These are phyloP conservation scores for Hericium alpestre DNA, from an alignment of 768 basidiomycete genomes.

Conservation along the genomic window DNA sequence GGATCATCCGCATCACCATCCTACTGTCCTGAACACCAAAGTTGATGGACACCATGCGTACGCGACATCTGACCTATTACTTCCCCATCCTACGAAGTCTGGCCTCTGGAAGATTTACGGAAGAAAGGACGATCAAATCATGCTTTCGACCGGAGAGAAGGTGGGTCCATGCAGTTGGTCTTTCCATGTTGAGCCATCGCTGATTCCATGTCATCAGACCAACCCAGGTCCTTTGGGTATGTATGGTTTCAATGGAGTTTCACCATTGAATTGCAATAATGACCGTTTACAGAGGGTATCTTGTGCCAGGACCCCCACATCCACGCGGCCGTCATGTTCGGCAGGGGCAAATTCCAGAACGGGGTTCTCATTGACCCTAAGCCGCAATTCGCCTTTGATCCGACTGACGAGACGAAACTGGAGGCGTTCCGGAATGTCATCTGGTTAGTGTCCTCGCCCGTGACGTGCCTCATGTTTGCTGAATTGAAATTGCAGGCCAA, in stretches of 20 bases:
- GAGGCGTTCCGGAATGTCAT: constrained; percentile 16
- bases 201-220: constrained; percentile 11
- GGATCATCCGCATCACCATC: constrained; percentile 14
- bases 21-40: constrained; percentile 22
- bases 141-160: constrained; percentile 23
- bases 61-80: constrained; percentile 32
- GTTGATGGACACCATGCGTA: constrained; percentile 29
- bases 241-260: constrained; percentile 29
- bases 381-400: constrained; percentile 16
- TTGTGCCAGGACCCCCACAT: constrained; percentile 21
- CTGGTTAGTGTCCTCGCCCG: neutral
- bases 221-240: constrained; percentile 23
- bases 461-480: neutral
- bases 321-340: constrained; percentile 22
- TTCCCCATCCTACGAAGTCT: constrained; percentile 32
- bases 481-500: constrained; percentile 22
- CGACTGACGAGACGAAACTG: constrained; percentile 14
- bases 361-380: constrained; percentile 25
- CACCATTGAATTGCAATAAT: constrained; percentile 25
- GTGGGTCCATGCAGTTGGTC: neutral
- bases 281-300: constrained; percentile 25
- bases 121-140: constrained; percentile 22
- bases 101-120: constrained; percentile 23
- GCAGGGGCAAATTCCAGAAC: constrained; percentile 21
- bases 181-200: neutral